Percentiles rank a stretch among this genome's conserved stretches.
Evolutionary conservation across 371 early-diverging fungal genomes (phyloP).

Genomic region (Massospora cicadina): DNA sequence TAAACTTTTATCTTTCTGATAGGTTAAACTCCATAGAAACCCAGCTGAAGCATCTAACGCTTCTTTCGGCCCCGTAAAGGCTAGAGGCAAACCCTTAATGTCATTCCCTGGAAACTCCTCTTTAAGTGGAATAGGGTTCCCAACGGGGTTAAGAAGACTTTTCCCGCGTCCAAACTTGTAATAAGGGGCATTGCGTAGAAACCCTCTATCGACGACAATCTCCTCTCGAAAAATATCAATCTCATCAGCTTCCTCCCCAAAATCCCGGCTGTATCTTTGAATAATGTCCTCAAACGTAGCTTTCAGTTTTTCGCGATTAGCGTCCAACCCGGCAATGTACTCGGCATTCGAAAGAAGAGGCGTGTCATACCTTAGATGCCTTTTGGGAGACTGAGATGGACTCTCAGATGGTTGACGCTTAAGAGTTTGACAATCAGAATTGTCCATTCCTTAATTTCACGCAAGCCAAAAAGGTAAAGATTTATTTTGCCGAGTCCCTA

Average conservation of each 20-base stretch:
- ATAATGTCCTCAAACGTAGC: conserved; percentile 6
- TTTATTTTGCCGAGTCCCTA: background rate
- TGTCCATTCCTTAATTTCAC: background rate
- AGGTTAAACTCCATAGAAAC: too few species aligned
- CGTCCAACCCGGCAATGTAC: background rate
- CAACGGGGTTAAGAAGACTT: background rate
- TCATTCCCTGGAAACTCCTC: background rate
- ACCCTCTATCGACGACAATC: conserved; percentile 4
- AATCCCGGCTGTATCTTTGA: conserved; percentile 1
- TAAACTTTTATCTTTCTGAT: too few species aligned
- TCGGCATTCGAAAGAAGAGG: background rate
- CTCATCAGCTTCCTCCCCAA: conserved; percentile 5
- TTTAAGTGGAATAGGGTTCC: background rate
- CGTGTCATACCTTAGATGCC: background rate
- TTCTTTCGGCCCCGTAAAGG: too few species aligned
- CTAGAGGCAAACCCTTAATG: too few species aligned
- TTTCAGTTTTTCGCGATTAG: background rate
- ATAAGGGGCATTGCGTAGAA: background rate
- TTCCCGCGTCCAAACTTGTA: background rate
- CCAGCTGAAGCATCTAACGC: too few species aligned
- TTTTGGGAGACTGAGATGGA: background rate
- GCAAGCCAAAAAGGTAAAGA: background rate
- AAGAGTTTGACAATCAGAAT: background rate
- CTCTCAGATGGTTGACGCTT: background rate
- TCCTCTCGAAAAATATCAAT: conserved; percentile 7